Evolutionary conservation across 2,329 filamentous ascomycete genomes (phyloP).

Genomic region (Talaromyces sp.): DNA sequence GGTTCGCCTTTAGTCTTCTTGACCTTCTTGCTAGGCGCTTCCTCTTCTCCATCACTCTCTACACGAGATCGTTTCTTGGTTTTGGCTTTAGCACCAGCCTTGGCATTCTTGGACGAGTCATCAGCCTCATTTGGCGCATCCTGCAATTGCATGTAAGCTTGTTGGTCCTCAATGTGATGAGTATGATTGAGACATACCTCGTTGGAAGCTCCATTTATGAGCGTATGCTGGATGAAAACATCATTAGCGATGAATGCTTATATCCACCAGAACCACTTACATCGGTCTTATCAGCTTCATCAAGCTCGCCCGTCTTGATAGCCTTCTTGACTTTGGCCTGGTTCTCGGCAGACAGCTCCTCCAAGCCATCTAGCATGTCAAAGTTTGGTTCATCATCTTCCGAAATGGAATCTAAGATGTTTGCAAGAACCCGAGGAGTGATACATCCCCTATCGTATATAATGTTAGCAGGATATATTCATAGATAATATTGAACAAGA

Average conservation of each 20-base stretch:
- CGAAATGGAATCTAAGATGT: constrained; percentile 51
- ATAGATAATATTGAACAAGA: background rate
- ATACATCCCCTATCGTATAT: constrained; percentile 70
- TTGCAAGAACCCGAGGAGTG: constrained; percentile 66
- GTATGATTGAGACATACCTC: background rate
- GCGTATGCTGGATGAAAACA: background rate
- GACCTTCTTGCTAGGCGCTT: constrained; percentile 18
- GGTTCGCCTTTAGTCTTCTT: no score
- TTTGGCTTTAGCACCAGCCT: constrained; percentile 14
- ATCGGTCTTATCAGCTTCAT: constrained; percentile 80
- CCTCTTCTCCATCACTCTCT: constrained; percentile 15
- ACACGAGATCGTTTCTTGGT: constrained; percentile 18
- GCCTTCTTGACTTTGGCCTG: constrained; percentile 70
- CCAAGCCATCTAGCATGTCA: constrained; percentile 71
- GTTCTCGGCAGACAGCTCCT: constrained; percentile 64
- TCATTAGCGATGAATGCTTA: background rate
- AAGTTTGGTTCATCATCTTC: constrained; percentile 50
- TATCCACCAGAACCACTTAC: constrained; percentile 50
- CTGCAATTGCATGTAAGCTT: constrained; percentile 63
- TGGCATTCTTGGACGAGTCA: constrained; percentile 19
- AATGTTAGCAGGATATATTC: background rate
- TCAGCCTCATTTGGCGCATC: constrained; percentile 37
- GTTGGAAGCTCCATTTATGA: constrained; percentile 59
- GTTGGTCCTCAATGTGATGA: constrained; percentile 28
- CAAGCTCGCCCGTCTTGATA: constrained; percentile 72